Evolutionary conservation across 306 rosid species (phyloP), one percentile per base, ranked within the genome.

Genomic region (Corylus heterophylla): DNA sequence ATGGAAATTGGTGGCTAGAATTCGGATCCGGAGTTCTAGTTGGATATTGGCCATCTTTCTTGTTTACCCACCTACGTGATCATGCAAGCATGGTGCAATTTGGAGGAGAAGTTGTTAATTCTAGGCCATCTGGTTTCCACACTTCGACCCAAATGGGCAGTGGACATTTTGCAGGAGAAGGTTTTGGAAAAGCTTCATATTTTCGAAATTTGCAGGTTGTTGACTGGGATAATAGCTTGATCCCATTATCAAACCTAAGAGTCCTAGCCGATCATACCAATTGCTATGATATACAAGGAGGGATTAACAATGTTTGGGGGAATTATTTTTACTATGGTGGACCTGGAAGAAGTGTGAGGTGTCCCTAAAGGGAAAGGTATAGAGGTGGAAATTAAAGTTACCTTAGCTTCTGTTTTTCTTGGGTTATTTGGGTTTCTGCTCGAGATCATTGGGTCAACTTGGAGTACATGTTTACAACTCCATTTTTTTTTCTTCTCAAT

Each of bases 281-380:
- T 86, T 94, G 98, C 84, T 94, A 94, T 52, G 93, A 94, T 55
- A 94, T 94, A 35, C 97, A 89, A 88, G 97, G 97, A 48, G 97
- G 97, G 68, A 89, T 91, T 62, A 92, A 94, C 81, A 84, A 84
- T 35, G 92, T 89, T 78, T 94, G 98, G 98, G 98, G 98, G 18
- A 92, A 91, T 81, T 91, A 94, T 71, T 94, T 94, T 86, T 92
- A 94, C 82, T 94, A 92, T 69, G 98, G 98, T 84, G 98, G 98
- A 44, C 97, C 98, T 20, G 98, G 98, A 66, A 94, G 93, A 87
- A 94, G 89, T 86, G 89, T 87, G 25, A 86, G 86, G 70, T 94
- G 98, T 82, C 97, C 98, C 77, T 94, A 79, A 88, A 77, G 84
- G 87, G 82, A 69, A 61, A 59, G 74, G 87, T 78, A 84, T 74